These are phyloP conservation scores for Moniliophthora roreri DNA, from an alignment of 1,284 basidiomycete species.

Conservation along the genomic window DNA sequence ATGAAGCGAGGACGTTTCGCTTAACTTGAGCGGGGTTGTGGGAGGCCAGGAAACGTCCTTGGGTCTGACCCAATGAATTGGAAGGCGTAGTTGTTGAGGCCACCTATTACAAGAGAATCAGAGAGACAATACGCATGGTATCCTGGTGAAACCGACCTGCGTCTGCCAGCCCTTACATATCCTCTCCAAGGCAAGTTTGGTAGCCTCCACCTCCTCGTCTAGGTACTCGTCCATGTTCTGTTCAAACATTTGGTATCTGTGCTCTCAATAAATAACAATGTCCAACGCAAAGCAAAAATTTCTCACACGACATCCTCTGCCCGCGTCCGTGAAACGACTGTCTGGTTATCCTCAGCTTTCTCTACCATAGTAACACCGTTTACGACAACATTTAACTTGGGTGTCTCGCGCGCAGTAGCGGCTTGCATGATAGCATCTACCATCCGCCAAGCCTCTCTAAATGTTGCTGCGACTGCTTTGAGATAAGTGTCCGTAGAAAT, in stretches of 20 bases:
- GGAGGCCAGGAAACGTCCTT: slow-evolving; percentile 72
- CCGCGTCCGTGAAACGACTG: slow-evolving; percentile 37
- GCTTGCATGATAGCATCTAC: slow-evolving; percentile 74
- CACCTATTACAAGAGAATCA: slow-evolving; percentile 18
- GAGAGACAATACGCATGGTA: background rate
- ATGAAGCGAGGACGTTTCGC: slow-evolving; percentile 88
- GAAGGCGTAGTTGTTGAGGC: slow-evolving; percentile 16
- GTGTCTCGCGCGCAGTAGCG: slow-evolving; percentile 23
- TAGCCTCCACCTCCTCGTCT: slow-evolving; percentile 86
- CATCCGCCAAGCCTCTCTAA: slow-evolving; percentile 85
- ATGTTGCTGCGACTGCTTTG: slow-evolving; percentile 86
- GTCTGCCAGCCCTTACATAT: slow-evolving; percentile 83
- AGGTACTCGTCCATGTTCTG: slow-evolving; percentile 96
- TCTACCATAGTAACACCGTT: no score
- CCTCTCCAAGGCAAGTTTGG: slow-evolving; percentile 72
- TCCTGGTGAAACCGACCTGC: slow-evolving; percentile 41
- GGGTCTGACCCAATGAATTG: slow-evolving; percentile 28
- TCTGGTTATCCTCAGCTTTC: slow-evolving; percentile 27
- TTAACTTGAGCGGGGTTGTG: slow-evolving; percentile 92
- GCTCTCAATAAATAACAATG: slow-evolving; percentile 14
- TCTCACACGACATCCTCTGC: slow-evolving; percentile 84
- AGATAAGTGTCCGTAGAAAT: slow-evolving; percentile 78
- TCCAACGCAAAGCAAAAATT: slow-evolving; percentile 9
- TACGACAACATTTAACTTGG: background rate
- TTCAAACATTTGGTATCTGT: slow-evolving; percentile 91